These are phyloP conservation scores for Sordariomycetes sp. DNA, from an alignment of 2,329 filamentous ascomycete species.

Conservation along the genomic window DNA sequence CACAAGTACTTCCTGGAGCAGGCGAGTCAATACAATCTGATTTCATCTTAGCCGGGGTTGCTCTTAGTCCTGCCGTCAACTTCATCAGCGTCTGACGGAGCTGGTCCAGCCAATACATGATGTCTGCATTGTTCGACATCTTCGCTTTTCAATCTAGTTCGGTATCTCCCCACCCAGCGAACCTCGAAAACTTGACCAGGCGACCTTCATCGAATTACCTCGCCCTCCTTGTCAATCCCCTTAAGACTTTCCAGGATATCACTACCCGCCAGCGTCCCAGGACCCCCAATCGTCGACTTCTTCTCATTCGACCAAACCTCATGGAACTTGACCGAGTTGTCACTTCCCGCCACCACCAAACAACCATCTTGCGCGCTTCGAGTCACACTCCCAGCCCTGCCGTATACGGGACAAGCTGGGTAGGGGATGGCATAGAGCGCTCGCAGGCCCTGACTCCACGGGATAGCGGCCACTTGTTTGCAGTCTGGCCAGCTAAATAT, in stretches of 20 bases:
- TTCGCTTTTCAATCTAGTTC: too few relatives aligned
- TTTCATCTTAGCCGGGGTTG: too few relatives aligned
- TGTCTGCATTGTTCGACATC: too few relatives aligned
- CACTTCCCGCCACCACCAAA: conserved; percentile 84
- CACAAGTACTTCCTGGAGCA: too few relatives aligned
- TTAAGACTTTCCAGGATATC: conserved; percentile 77
- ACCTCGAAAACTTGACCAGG: too few relatives aligned
- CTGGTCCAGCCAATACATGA: too few relatives aligned
- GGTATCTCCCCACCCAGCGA: too few relatives aligned
- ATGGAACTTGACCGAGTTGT: conserved; percentile 90
- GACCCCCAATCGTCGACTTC: conserved; percentile 40
- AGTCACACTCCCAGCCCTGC: conserved; percentile 12
- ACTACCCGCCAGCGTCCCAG: conserved; percentile 67
- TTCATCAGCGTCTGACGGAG: too few relatives aligned
- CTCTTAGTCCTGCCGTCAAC: too few relatives aligned
- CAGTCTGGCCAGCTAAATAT: conserved; percentile 95
- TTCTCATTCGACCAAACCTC: conserved; percentile 74
- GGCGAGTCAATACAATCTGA: too few relatives aligned
- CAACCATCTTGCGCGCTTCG: conserved; percentile 38
- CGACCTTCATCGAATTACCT: conserved; percentile 62
- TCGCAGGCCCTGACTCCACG: conserved; percentile 70
- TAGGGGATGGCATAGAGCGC: conserved; percentile 86
- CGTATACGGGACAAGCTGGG: conserved; percentile 39
- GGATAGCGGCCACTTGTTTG: conserved; percentile 73
- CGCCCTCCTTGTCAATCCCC: conserved; percentile 66